Conservation (phyloP, 129 eudicot genomes). For the Chrysanthemum lavandulifolium region DNA sequence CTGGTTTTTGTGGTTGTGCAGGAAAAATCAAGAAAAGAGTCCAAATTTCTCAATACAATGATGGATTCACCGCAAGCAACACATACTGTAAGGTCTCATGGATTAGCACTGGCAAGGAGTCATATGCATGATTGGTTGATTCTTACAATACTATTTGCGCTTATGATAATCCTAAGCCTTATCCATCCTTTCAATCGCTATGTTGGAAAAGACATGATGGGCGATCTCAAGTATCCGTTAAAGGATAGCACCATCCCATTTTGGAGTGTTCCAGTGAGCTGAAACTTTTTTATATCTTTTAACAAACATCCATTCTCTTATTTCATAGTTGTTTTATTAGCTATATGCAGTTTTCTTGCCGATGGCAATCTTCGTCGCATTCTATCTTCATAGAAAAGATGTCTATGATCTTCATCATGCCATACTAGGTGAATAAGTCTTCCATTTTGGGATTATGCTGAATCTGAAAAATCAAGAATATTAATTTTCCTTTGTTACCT, state of each 20-base stretch:
- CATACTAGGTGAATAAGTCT: slow-evolving; percentile 27
- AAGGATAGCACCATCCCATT: slow-evolving; percentile 46
- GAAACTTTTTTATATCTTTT: not conserved
- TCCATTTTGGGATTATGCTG: not conserved
- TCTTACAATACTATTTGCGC: slow-evolving; percentile 24
- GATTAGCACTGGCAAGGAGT: slow-evolving; percentile 32
- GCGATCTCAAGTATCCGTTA: slow-evolving; percentile 45
- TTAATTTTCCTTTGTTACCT: not conserved
- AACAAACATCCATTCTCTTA: not conserved
- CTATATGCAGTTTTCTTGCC: slow-evolving; percentile 44
- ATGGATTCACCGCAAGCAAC: slow-evolving; percentile 38
- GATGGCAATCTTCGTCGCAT: slow-evolving; percentile 32
- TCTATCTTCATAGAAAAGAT: slow-evolving; percentile 41
- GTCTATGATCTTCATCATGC: slow-evolving; percentile 64
- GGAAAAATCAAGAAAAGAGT: not conserved
- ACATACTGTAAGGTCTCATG: slow-evolving; percentile 51
- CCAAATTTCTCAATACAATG: slow-evolving; percentile 5
- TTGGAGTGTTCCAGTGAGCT: slow-evolving; percentile 54
- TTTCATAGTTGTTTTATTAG: slow-evolving; percentile 22
- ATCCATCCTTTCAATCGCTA: slow-evolving; percentile 47
- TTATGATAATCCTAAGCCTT: slow-evolving; percentile 22
- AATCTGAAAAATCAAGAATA: not conserved
- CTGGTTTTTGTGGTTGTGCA: not conserved
- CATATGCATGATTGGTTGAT: slow-evolving; percentile 55
- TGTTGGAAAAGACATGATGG: slow-evolving; percentile 56